A percentile compares a stretch with the other conserved stretches of the same genome.
These are phyloP conservation scores for Dothidotthia symphoricarpi DNA, from an alignment of 2,329 filamentous ascomycete species.

Conservation along the genomic window DNA sequence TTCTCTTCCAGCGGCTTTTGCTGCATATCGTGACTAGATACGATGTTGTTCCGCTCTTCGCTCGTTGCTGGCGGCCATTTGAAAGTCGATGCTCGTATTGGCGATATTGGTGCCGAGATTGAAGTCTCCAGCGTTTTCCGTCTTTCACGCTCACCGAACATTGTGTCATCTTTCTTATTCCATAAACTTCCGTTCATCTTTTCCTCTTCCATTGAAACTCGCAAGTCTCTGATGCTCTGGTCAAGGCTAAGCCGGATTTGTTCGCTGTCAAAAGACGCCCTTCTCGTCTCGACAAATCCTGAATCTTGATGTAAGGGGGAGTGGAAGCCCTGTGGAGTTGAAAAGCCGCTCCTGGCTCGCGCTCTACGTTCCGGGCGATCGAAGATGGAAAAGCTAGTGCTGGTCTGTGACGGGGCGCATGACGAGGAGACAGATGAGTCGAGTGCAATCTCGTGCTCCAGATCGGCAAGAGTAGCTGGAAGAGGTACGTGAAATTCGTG, in stretches of 20 bases:
- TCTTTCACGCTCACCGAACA: conserved; percentile 21
- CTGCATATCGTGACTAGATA: conserved; percentile 13
- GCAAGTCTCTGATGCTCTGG: conserved; percentile 18
- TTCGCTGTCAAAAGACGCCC: conserved; percentile 24
- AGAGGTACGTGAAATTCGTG: conserved; percentile 18
- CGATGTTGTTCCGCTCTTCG: conserved; percentile 9
- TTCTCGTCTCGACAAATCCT: conserved; percentile 28
- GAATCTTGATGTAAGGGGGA: conserved; percentile 39
- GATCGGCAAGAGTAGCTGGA: conserved; percentile 25
- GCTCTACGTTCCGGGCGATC: conserved; percentile 17
- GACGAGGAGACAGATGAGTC: conserved; percentile 28
- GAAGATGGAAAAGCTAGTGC: conserved; percentile 29
- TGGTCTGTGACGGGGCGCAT: conserved; percentile 22
- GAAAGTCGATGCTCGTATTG: conserved; percentile 6
- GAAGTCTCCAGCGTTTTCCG: conserved; percentile 15
- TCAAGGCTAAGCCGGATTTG: conserved; percentile 28
- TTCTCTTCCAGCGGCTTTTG: conserved; percentile 33
- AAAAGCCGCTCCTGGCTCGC: conserved; percentile 19
- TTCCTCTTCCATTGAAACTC: conserved; percentile 16
- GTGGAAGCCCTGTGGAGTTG: conserved; percentile 23
- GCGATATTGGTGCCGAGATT: not conserved
- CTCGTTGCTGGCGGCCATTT: conserved; percentile 2
- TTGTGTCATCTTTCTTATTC: conserved; percentile 23
- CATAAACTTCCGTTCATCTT: conserved; percentile 25
- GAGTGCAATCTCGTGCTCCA: conserved; percentile 34